Evolutionary conservation across 2,329 filamentous ascomycete species (phyloP), one percentile per base, ranked within the genome.

Genomic region (Apiospora arundinis): DNA sequence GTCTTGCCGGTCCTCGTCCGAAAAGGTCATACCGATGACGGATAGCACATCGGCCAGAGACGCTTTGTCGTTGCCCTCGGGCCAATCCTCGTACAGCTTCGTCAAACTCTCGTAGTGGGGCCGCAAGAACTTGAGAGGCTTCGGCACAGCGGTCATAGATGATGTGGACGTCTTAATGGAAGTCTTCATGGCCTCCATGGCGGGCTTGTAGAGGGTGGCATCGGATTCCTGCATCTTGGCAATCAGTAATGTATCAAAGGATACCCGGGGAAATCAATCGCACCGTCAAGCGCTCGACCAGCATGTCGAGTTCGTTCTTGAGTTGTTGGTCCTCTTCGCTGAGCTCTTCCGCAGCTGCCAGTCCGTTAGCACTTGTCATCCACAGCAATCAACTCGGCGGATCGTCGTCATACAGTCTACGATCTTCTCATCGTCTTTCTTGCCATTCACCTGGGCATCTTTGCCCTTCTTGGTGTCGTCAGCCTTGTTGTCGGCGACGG

Each of bases 101-200:
- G 92, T 92, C 80, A 99, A 88, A 71, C 92, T 91, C 83, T 97
- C 93, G 85, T 98, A 99, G 83, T 99, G 95, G 76, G 95, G 96
- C 85, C 96, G 91, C 74, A 99, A 90, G 83, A 99, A 99, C 84
- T 99, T 99, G 78, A 99, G 89, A 45, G 96, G 96, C 85, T 99
- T 99, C 32, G 97, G 96, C 74, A 99, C 96, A 72, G 96, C 96
- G 67, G 96, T 99, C 96, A 99, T 99, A 65, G 97, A 99, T 72
- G 95, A 98, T 76, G 96, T 99, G 72, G 96, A 97, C 70, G 96
- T 99, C 87, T 98, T 98, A 88, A 99, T 99, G 81, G 94, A 97
- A 79, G 92, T 94, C 87, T 98, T 98, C 91, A 99, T 98, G 76
- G 95, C 93, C 83, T 98, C 95, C 76, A 99, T 87, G 70, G 96